These are phyloP conservation scores for Diplocarpon mali DNA, from an alignment of 2,329 filamentous ascomycete species.

Conservation along the genomic window DNA sequence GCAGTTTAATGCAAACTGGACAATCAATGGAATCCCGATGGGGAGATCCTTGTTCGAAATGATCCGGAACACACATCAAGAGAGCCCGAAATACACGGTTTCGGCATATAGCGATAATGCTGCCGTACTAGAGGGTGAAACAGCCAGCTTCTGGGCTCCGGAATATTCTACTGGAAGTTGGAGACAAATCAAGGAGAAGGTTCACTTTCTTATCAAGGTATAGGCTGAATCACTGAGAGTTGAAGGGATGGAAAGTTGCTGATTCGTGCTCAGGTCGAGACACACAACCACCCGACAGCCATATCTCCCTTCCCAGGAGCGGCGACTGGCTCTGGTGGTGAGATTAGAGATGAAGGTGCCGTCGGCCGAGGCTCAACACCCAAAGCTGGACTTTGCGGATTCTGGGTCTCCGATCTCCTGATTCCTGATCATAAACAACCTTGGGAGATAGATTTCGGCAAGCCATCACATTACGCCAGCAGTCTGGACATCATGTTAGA, in stretches of 20 bases:
- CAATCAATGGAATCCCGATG: conserved; percentile 76
- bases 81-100: conserved; percentile 70
- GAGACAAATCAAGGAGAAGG: conserved; percentile 73
- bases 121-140: conserved; percentile 70
- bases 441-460: conserved; percentile 88
- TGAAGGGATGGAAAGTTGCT: not conserved
- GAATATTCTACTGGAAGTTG: conserved; percentile 79
- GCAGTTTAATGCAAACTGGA: conserved; percentile 96
- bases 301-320: conserved; percentile 90
- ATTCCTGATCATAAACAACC: conserved; percentile 75
- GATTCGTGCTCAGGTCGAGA: conserved; percentile 42
- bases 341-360: conserved; percentile 90
- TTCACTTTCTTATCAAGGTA: conserved; percentile 86
- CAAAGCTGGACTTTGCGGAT: conserved; percentile 84
- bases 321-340: conserved; percentile 88
- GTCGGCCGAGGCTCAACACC: conserved; percentile 87
- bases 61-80: conserved; percentile 91
- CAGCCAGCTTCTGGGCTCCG: conserved; percentile 74
- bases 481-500: conserved; percentile 96
- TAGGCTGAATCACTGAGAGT: not conserved
- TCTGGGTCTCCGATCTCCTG: conserved; percentile 87
- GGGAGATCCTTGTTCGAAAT: conserved; percentile 79
- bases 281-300: conserved; percentile 93
- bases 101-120: conserved; percentile 98
- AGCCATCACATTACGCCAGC: conserved; percentile 83